Percentiles rank a stretch among this genome's conserved stretches.
These are phyloP conservation scores for Leptosphaerulina australis DNA, from an alignment of 2,329 filamentous ascomycete species.

Conservation along the genomic window DNA sequence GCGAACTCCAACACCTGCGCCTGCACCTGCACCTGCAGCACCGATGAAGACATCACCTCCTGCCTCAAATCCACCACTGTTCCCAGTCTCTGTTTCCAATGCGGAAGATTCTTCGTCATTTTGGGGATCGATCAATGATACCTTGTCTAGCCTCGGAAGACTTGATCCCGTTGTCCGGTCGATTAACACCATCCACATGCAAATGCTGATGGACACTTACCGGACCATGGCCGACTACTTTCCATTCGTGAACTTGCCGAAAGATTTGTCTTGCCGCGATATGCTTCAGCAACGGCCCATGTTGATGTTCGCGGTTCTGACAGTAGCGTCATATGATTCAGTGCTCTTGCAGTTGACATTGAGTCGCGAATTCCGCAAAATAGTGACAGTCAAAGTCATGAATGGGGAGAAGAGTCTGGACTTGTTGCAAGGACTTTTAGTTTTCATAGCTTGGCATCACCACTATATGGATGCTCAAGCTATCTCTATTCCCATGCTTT, in stretches of 20 bases:
- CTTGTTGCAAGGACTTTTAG: slow-evolving; percentile 40
- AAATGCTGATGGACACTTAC: slow-evolving; percentile 41
- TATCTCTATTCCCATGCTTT: slow-evolving; percentile 42
- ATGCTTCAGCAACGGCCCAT: slow-evolving; percentile 42
- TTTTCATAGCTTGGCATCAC: slow-evolving; percentile 48
- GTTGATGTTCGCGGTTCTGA: slow-evolving; percentile 44
- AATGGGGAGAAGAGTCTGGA: slow-evolving; percentile 46
- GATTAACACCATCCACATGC: slow-evolving; percentile 45
- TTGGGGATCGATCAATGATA: slow-evolving; percentile 45
- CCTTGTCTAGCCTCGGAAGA: slow-evolving; percentile 37
- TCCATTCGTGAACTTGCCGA: slow-evolving; percentile 42
- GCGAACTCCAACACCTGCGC: slow-evolving; percentile 24
- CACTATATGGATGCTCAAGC: slow-evolving; percentile 46
- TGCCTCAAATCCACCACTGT: slow-evolving; percentile 24
- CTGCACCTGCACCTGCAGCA: slow-evolving; percentile 19
- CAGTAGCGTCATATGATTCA: slow-evolving; percentile 43
- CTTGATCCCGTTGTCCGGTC: slow-evolving; percentile 44
- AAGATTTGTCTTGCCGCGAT: slow-evolving; percentile 35
- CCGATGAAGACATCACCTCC: slow-evolving; percentile 25
- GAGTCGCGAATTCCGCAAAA: slow-evolving; percentile 46
- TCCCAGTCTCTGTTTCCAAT: slow-evolving; percentile 33
- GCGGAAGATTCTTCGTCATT: slow-evolving; percentile 38
- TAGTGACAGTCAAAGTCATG: slow-evolving; percentile 44
- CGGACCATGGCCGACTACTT: slow-evolving; percentile 44
- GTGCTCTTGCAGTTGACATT: slow-evolving; percentile 36